phyloP scores from a whole-genome alignment of 495 filamentous ascomycete genomes.

The Parmelia sp. region DNA sequence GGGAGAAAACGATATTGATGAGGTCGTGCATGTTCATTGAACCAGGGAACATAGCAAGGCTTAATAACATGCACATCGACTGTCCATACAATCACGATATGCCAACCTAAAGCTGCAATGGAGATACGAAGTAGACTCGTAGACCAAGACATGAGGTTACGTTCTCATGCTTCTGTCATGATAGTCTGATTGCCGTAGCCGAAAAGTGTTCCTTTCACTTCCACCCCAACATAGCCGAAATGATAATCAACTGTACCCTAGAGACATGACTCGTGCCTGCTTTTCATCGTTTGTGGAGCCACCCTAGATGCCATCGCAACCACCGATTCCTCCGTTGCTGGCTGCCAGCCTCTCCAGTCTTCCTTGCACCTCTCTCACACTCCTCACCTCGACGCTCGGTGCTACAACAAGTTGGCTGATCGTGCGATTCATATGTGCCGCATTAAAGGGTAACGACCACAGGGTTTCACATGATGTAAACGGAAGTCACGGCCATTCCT shows the following conservation, averaged over 20 bases:
- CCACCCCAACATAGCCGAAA: neutral
- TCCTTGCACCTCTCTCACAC: constrained; percentile 50
- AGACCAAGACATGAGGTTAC: too few species aligned
- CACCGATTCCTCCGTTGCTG: constrained; percentile 54
- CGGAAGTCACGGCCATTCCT: neutral
- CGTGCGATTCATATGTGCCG: constrained; percentile 54
- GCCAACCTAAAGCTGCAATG: too few species aligned
- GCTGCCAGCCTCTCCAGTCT: constrained; percentile 25
- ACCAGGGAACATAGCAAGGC: too few species aligned
- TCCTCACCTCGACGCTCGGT: constrained; percentile 68
- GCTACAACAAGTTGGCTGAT: constrained; percentile 72
- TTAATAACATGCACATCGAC: too few species aligned
- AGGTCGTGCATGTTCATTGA: too few species aligned
- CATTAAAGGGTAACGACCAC: constrained; percentile 32
- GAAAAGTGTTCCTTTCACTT: too few species aligned
- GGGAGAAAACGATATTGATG: too few species aligned
- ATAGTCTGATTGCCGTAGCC: too few species aligned
- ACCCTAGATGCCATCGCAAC: constrained; percentile 43
- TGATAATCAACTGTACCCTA: neutral
- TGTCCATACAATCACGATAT: too few species aligned
- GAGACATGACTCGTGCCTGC: neutral
- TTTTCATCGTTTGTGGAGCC: neutral
- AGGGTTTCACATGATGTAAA: constrained; percentile 12
- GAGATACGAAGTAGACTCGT: too few species aligned
- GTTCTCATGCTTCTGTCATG: too few species aligned